These are phyloP conservation scores for Pseudogymnoascus sp. DNA, from an alignment of 2,329 filamentous ascomycete species.

Conservation along the genomic window DNA sequence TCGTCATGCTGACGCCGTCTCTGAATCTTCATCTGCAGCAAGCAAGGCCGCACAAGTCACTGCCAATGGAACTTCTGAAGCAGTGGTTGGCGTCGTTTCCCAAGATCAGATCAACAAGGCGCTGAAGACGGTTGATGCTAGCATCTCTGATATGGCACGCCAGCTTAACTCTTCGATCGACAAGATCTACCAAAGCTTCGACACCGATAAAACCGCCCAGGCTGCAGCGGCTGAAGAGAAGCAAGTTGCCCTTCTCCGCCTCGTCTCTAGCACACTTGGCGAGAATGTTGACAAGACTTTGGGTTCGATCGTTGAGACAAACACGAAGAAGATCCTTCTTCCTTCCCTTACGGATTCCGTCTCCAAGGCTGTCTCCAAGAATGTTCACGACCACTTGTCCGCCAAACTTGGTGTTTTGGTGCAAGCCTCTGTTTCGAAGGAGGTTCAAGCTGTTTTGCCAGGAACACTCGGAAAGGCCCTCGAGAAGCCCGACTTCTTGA, in stretches of 20 bases:
- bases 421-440: slow-evolving; percentile 40
- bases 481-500: slow-evolving; percentile 66
- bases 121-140: slow-evolving; percentile 41
- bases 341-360: slow-evolving; percentile 66
- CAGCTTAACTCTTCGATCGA: slow-evolving; percentile 51
- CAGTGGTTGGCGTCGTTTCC: slow-evolving; percentile 13
- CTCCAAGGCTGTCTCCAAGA: slow-evolving; percentile 60
- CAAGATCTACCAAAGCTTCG: slow-evolving; percentile 55
- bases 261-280: slow-evolving; percentile 61
- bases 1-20: background rate
- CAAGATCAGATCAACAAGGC: slow-evolving; percentile 36
- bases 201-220: slow-evolving; percentile 60
- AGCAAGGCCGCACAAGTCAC: slow-evolving; percentile 16
- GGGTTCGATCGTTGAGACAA: slow-evolving; percentile 49
- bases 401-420: slow-evolving; percentile 44
- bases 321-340: slow-evolving; percentile 64
- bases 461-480: slow-evolving; percentile 59
- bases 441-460: slow-evolving; percentile 66
- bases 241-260: slow-evolving; percentile 60
- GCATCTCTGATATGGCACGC: slow-evolving; percentile 42
- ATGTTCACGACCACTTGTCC: slow-evolving; percentile 62
- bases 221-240: slow-evolving; percentile 57
- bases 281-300: slow-evolving; percentile 55
- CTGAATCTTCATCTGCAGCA: slow-evolving; percentile 12
- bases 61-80: slow-evolving; percentile 15